Base-by-base conservation (phyloP, 805 yeast species). In the Wickerhamiella kazuoi region DNA sequence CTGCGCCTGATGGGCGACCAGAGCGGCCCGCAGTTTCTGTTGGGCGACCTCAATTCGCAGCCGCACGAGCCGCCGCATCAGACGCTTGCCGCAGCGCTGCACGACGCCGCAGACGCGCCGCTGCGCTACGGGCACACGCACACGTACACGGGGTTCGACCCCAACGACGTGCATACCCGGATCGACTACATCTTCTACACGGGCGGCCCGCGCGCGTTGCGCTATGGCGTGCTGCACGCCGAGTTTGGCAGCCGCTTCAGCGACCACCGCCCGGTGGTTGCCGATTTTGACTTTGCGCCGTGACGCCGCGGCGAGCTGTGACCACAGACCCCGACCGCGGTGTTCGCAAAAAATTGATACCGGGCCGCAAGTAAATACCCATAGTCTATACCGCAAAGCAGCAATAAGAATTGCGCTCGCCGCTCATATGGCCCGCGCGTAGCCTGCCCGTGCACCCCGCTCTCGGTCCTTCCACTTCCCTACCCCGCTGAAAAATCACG, bases 21-120 rank as follows among this genome's bases (percentile, higher is more conserved):
- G 19, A 64, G 44, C 59, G 59, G 56, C 17, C 62, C 66, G 2
- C 61, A 65, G 2, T 56, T 70, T 37, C 55, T 73, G n/a, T 55
- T 63, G 14, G 79, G 79, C 2, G 78, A 72, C 50, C 68, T 74
- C 56, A 74, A 74, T 48, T 64, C 74, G 29, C 57, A 62, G 38
- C 64, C 68, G 1, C 45, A 53, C n/a, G 68, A 65, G 15, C 59
- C 53, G 8, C 61, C 63, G 0, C 58, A 71, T 52, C 61, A 62
- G 14, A 33, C 26, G 7, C 20, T 2, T 55, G 46, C 58, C 3
- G 41, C 49, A 11, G 50, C 59, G 11, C 55, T 60, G 41, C 54
- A 57, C 36, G 73, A 68, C 46, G 58, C 65, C 38, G 45, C 67
- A 2, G 44, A 53, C 9, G 47, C 57, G 37, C 53, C 48, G 13